Base-by-base conservation (phyloP, 176 grass and related monocot genomes). In the Rhipidocladum racemiflorum region DNA sequence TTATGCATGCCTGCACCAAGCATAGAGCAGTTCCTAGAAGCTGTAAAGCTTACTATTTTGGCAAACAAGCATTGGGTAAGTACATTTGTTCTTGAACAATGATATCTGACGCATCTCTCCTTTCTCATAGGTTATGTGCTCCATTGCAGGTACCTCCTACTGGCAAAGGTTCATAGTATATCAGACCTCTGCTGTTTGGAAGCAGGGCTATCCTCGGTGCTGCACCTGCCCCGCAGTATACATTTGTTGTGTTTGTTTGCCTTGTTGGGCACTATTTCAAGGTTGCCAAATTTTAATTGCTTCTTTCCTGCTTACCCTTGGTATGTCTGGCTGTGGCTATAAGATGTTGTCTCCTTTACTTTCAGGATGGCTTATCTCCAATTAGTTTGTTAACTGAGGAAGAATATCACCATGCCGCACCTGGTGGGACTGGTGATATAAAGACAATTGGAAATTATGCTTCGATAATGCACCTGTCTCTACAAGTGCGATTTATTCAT, bases 371-470 rank as follows among this genome's bases (percentile, higher is more conserved):
- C 61, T 78, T 98, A 50, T 81, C 90, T 12, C 92, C 90, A 20
- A 91, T 98, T 68, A 98, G 90, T 59, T 93, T 98, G 87, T 68
- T 95, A 72, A 88, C 94, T 3, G 90, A 95, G 88, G 88, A 93
- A 84, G 85, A 90, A 72, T 89, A 88, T 89, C 96, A 95, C 68
- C 90, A 87, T n/a, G 96, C 96, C 43, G 63, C 92, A 67, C 92
- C 89, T 34, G 96, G 96, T 69, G 96, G 96, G 73, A 99, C 96
- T 25, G 92, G 96, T 56, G 79, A 91, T 82, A 88, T 95, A 48
- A 99, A 99, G 80, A 90, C 91, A 7, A 98, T 99, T 23, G 92
- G 92, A 60, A 99, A 99, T 83, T 99, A 99, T 91, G 92, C 91
- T 74, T 91, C 92, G 11, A 92, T 99, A 88, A 91, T 35, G 34